phyloP scores from a whole-genome alignment of 2,329 filamentous ascomycete genomes.

The Fusarium sp. region DNA sequence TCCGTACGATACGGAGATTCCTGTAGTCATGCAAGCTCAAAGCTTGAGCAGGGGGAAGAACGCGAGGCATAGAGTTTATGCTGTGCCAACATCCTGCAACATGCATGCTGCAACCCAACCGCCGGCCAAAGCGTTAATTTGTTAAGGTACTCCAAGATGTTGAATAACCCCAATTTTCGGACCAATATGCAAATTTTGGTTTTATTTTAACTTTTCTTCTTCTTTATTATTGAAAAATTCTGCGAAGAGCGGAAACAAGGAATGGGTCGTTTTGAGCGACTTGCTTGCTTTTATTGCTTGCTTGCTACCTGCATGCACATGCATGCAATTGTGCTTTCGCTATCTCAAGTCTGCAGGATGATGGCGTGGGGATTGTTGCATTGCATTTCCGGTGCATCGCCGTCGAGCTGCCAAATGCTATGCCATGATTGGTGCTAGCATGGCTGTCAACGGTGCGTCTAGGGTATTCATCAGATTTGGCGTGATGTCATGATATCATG shows the following conservation, averaged over 20 bases:
- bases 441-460: slow-evolving; percentile 17
- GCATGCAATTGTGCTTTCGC: slow-evolving; percentile 3
- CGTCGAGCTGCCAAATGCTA: slow-evolving; percentile 15
- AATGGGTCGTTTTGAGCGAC: neutral
- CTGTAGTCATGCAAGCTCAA: neutral
- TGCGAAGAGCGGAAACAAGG: neutral
- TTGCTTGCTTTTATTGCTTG: neutral
- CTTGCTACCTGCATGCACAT: neutral
- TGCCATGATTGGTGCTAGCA: neutral
- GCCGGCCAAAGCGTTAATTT: slow-evolving; percentile 4
- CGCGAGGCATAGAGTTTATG: slow-evolving; percentile 29
- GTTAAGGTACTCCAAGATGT: slow-evolving; percentile 11
- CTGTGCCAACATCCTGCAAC: slow-evolving; percentile 6
- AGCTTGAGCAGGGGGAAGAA: slow-evolving; percentile 1
- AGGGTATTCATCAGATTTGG: slow-evolving; percentile 13
- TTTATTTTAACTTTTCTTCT: no score
- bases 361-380: slow-evolving; percentile 31
- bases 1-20: neutral
- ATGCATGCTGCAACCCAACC: slow-evolving; percentile 12
- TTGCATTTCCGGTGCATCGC: slow-evolving; percentile 37
- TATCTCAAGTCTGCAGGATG: slow-evolving; percentile 5
- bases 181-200: neutral
- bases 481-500: slow-evolving; percentile 22
- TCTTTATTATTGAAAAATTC: neutral
- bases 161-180: slow-evolving; percentile 31